These are phyloP conservation scores for Globisporangium splendens DNA, from an alignment of 352 stramenopile genomes.

Conservation along the genomic window DNA sequence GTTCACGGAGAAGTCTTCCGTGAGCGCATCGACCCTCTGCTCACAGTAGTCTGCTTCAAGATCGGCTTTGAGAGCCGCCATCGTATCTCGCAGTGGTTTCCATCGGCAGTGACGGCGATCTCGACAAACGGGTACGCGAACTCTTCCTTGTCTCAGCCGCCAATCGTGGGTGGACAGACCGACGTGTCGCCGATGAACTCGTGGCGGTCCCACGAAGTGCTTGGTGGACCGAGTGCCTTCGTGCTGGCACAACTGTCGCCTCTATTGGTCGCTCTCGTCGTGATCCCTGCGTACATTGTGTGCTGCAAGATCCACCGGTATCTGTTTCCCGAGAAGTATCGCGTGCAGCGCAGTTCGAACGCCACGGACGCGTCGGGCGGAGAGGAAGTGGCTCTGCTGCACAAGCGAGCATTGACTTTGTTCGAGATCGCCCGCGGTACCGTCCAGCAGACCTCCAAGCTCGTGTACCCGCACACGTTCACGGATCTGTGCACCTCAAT, in stretches of 20 bases:
- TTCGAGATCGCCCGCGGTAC: slow-evolving; percentile 28
- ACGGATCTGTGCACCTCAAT: slow-evolving; percentile 20
- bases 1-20: background rate
- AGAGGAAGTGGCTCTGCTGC: background rate
- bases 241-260: background rate
- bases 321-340: slow-evolving; percentile 3
- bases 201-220: background rate
- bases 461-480: slow-evolving; percentile 30
- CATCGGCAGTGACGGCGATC: background rate
- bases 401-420: slow-evolving; percentile 20
- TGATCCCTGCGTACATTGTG: slow-evolving; percentile 1
- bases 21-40: slow-evolving; percentile 1
- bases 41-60: background rate
- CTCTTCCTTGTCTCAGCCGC: background rate
- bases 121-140: background rate
- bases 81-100: background rate
- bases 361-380: background rate
- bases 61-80: background rate
- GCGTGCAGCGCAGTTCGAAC: background rate
- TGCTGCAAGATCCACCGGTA: slow-evolving; percentile 1
- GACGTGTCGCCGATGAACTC: slow-evolving; percentile 3
- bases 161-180: background rate
- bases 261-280: background rate
- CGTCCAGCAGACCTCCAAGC: slow-evolving; percentile 27
- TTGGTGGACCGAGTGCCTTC: background rate